Base-by-base conservation (phyloP, 768 basidiomycete species). In the Lactarius vividus region DNA sequence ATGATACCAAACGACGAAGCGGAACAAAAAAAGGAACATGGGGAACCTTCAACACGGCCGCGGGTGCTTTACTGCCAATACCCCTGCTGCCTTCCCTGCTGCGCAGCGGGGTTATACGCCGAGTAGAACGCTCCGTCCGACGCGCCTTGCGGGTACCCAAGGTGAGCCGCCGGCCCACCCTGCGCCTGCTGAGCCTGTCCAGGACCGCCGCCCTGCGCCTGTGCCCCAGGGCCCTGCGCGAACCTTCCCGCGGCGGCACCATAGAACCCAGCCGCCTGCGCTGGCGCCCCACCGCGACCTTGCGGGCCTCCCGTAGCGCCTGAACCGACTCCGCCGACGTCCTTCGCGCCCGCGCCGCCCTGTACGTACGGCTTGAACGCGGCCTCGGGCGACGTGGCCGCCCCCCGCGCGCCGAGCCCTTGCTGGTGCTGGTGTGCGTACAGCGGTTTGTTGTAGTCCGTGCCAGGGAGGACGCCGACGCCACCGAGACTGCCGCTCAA, bases 281-380 rank as follows among this genome's bases (percentile, higher is more conserved):
- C 82, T 67, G 83, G 84, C 26, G 78, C 79, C 13, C 78, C 74
- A 2, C 75, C 79, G 10, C 83, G 79, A 5, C 75, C 78, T 33
- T 78, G 77, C 62, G 80, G 81, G 15, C 77, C 77, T 33, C 75
- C 76, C 5, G 76, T 74, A 6, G 78, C 76, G 20, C 72, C 71
- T 63, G 75, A 78, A 6, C 81, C 80, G 23, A 80, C 78, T 16
- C 82, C 79, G 28, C 74, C 66, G 42, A 80, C 80, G 44, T 78
- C 81, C 26, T 81, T 79, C 23, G 80, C 77, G 2, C 82, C 68
- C 3, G 46, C 46, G 20, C 84, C 84, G 63, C 89, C 90, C 78
- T 90, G 77, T 57, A 82, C 84, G 72, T 91, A 92, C 13, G 88
- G 86, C 73, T 92, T 92, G 77, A 90, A 92, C 18, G 88, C 77